Evolutionary conservation across 306 rosid species (phyloP).

Genomic region (Gynostemma pentaphyllum): DNA sequence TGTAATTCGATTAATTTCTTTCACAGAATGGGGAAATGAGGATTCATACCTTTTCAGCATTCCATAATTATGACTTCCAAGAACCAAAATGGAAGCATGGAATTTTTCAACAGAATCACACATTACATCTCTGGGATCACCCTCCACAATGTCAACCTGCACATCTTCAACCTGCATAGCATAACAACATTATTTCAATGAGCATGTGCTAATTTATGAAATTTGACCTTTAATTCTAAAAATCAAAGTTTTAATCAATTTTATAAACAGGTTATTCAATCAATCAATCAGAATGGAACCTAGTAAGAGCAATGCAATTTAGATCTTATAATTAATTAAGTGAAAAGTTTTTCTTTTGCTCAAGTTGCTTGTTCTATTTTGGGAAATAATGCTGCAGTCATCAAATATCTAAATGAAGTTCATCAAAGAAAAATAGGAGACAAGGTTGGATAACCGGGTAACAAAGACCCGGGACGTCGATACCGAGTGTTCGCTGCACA

Average conservation of each 20-base stretch:
- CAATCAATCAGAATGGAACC: not conserved
- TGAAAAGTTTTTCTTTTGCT: not conserved
- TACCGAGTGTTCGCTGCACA: slow-evolving; percentile 19
- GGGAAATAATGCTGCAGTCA: not conserved
- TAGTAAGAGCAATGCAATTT: not conserved
- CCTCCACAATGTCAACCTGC: slow-evolving; percentile 18
- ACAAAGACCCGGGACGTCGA: not conserved
- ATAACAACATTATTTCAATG: not conserved
- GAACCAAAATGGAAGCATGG: slow-evolving; percentile 20
- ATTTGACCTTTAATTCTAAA: too few species aligned
- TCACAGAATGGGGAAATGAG: too few species aligned
- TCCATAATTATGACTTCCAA: slow-evolving; percentile 34
- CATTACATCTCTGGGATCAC: slow-evolving; percentile 24
- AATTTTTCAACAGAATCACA: slow-evolving; percentile 20
- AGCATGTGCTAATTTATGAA: not conserved
- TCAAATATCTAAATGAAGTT: not conserved
- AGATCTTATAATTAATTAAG: not conserved
- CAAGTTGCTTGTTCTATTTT: not conserved
- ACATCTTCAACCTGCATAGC: slow-evolving; percentile 18
- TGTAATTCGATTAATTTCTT: not conserved
- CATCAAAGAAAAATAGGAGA: not conserved
- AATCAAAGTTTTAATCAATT: too few species aligned
- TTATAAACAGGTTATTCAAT: not conserved
- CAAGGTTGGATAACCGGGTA: not conserved
- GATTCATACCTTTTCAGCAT: slow-evolving; percentile 18